Conservation (phyloP, 1,284 basidiomycete genomes). For the Leccinum pachyderme region DNA sequence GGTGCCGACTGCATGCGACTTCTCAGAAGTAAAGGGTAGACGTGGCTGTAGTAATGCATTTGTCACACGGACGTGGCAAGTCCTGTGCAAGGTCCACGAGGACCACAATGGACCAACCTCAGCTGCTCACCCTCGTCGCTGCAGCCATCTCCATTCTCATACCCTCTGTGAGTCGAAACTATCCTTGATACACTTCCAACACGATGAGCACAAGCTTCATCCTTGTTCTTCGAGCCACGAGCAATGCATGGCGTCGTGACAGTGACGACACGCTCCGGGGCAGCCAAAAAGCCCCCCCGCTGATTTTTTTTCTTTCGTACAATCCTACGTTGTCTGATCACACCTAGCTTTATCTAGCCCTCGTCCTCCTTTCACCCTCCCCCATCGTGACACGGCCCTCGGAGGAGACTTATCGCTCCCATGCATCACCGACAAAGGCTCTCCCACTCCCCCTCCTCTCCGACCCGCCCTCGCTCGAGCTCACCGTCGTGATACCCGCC, state of each 20-base stretch:
- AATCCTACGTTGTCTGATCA: slow-evolving; percentile 15
- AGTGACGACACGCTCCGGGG: slow-evolving; percentile 52
- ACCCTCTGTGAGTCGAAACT: slow-evolving; percentile 29
- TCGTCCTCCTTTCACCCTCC: slow-evolving; percentile 67
- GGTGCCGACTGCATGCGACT: no score
- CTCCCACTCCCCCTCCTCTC: slow-evolving; percentile 53
- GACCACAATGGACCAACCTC: slow-evolving; percentile 26
- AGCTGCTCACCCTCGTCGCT: slow-evolving; percentile 17
- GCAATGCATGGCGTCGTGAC: slow-evolving; percentile 56
- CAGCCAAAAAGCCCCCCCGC: slow-evolving; percentile 30
- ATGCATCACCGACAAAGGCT: slow-evolving; percentile 46
- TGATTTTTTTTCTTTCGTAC: slow-evolving; percentile 9
- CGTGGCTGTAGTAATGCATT: no score
- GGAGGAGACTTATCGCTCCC: slow-evolving; percentile 64
- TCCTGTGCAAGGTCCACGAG: neutral
- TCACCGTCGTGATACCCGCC: slow-evolving; percentile 85
- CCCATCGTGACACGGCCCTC: slow-evolving; percentile 61
- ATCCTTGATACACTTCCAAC: neutral
- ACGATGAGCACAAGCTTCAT: slow-evolving; percentile 75
- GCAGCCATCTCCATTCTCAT: slow-evolving; percentile 22
- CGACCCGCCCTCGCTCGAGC: slow-evolving; percentile 55
- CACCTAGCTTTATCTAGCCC: slow-evolving; percentile 56
- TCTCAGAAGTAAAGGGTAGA: no score
- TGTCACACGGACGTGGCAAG: neutral
- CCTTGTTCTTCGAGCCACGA: slow-evolving; percentile 86